A percentile compares a stretch with the other conserved stretches of the same genome.
Evolutionary conservation across 2,329 filamentous ascomycete species (phyloP).

Genomic region (Fusarium pseudonygamai): DNA sequence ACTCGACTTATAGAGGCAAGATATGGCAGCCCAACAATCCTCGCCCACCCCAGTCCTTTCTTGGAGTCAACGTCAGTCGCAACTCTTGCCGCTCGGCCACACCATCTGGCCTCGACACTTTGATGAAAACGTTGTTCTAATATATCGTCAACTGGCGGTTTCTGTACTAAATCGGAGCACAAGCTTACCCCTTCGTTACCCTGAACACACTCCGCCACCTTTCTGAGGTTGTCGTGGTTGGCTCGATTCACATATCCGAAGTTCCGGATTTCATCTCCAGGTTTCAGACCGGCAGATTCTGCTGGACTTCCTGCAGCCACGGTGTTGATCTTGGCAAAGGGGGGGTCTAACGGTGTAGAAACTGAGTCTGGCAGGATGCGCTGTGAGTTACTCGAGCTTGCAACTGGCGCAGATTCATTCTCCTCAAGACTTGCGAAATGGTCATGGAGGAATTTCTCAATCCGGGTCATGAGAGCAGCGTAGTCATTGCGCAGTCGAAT

Average conservation of each 20-base stretch:
- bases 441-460: slow-evolving; percentile 88
- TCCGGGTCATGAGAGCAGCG: slow-evolving; percentile 83
- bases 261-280: slow-evolving; percentile 81
- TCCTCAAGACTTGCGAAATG: slow-evolving; percentile 81
- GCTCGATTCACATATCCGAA: slow-evolving; percentile 86
- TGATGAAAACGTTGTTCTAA: slow-evolving; percentile 77
- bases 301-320: slow-evolving; percentile 84
- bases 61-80: slow-evolving; percentile 77
- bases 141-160: slow-evolving; percentile 37
- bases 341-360: slow-evolving; percentile 40
- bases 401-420: slow-evolving; percentile 48
- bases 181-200: slow-evolving; percentile 85
- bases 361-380: slow-evolving; percentile 48
- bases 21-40: slow-evolving; percentile 93
- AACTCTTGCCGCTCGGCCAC: slow-evolving; percentile 63
- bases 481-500: slow-evolving; percentile 93
- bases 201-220: slow-evolving; percentile 89
- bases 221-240: slow-evolving; percentile 87
- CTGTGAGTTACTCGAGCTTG: slow-evolving; percentile 36
- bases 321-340: slow-evolving; percentile 89
- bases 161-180: neutral
- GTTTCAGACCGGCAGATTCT: slow-evolving; percentile 79
- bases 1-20: slow-evolving; percentile 69
- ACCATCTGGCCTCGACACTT: slow-evolving; percentile 62
- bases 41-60: slow-evolving; percentile 87